These are phyloP conservation scores for Blastocrithidia nonstop DNA, from an alignment of 208 protist genomes.

Conservation along the genomic window DNA sequence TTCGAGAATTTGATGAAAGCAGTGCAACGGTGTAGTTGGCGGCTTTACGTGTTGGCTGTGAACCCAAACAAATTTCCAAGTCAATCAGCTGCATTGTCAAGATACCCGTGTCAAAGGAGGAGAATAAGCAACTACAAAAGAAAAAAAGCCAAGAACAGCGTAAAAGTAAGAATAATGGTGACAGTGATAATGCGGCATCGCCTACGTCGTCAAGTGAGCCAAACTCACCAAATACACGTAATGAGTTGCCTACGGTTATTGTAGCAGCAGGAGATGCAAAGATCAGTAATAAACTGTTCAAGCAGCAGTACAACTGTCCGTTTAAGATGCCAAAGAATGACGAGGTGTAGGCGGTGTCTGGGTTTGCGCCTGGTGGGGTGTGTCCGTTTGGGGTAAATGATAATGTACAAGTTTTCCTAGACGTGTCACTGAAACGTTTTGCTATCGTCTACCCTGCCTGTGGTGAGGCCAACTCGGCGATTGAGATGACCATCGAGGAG, in stretches of 20 bases:
- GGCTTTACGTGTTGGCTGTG: constrained; percentile 22
- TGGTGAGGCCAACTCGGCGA: constrained; percentile 22
- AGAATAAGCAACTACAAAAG: constrained; percentile 10
- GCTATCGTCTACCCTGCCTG: constrained; percentile 24
- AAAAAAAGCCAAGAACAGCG: constrained; percentile 4
- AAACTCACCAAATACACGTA: too few relatives aligned
- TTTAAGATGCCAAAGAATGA: constrained; percentile 38
- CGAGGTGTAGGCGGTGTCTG: constrained; percentile 24
- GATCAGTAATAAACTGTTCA: constrained; percentile 29
- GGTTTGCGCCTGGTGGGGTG: constrained; percentile 35
- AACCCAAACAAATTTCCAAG: constrained; percentile 40
- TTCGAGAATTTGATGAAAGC: constrained; percentile 24
- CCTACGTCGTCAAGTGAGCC: too few relatives aligned
- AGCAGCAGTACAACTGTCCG: constrained; percentile 16
- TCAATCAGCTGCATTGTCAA: constrained; percentile 21
- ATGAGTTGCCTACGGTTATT: too few relatives aligned
- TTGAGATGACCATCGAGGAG: constrained; percentile 24
- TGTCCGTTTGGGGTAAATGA: constrained; percentile 39
- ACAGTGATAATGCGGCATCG: constrained; percentile 2
- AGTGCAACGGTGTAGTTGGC: constrained; percentile 37
- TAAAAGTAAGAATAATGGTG: constrained; percentile 4
- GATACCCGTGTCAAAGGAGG: constrained; percentile 11
- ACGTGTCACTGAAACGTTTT: constrained; percentile 51
- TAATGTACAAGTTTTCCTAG: constrained; percentile 37
- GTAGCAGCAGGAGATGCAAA: constrained; percentile 31